Base-by-base conservation (phyloP, 31 red algal genomes). In the Bonnemaisonia californica region DNA sequence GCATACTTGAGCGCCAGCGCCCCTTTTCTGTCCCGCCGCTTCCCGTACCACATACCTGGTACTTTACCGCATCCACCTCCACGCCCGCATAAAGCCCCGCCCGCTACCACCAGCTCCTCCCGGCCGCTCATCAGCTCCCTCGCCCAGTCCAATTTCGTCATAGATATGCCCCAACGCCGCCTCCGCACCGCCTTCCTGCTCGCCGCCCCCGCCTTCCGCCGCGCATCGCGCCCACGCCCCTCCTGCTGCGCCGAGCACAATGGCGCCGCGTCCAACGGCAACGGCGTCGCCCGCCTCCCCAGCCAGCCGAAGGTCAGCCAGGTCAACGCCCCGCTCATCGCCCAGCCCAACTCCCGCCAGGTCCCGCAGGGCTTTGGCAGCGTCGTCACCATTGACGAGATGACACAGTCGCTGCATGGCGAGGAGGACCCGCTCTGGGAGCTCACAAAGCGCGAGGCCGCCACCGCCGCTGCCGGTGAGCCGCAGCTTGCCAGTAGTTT, bases 401-500 rank as follows among this genome's bases (percentile, higher is more conserved):
- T 98, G 84, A 88, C 84, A 42, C 71, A 90, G 41, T 82, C 86
- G 41, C 71, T 98, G 34, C 68, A 81, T 57, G 69, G 81, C 24
- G 71, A 87, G 23, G 80, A 79, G 13, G 96, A 97, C 80, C 89
- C 94, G 24, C 47, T 97, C 45, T 98, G 96, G 96, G 54, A 81
- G 61, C 86, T 95, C 31, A 92, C 95, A 67, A 83, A 85, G 48
- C 58, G 82, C 35, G 92, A 98, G 74, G 89, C 92, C 41, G 24
- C 26, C 24, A 80, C 72, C 32, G 92, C 90, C 18, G 92, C 96
- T 0, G 89, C 81, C 16, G 89, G 81, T 69, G 96, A 98, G 68
- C 96, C 96, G 39, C 86, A 89, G 22, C 70, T 98, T 24, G 95
- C 95, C 11, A 85, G 81, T 51, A 62, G 62, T 24, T 60, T 98